A percentile compares a stretch with the other conserved stretches of the same genome.
Evolutionary conservation across 352 stramenopile genomes (phyloP).

Genomic region (Phytopythium aichiense): DNA sequence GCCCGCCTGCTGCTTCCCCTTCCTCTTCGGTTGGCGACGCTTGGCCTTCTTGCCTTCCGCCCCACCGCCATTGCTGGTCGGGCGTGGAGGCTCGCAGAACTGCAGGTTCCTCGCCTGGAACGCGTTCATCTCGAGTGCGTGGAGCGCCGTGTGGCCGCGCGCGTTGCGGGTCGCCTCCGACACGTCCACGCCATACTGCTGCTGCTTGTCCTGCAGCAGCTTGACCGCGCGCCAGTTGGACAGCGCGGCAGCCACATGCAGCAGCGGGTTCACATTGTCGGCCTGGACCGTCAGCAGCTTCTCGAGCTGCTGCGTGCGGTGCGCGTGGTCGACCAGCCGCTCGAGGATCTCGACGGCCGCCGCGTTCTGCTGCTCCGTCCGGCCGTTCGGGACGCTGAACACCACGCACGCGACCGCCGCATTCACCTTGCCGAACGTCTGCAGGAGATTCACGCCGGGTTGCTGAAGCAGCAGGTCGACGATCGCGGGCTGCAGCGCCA

Average conservation of each 20-base stretch:
- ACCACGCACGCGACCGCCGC: slow-evolving; percentile 35
- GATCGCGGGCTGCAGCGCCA: slow-evolving; percentile 37
- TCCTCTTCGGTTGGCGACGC: slow-evolving; percentile 2
- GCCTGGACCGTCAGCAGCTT: slow-evolving; percentile 33
- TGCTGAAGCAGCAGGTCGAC: slow-evolving; percentile 35
- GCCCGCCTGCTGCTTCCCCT: slow-evolving; percentile 5
- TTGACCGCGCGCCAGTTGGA: slow-evolving; percentile 42
- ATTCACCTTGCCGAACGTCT: slow-evolving; percentile 38
- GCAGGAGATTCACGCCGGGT: slow-evolving; percentile 25
- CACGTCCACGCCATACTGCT: slow-evolving; percentile 23
- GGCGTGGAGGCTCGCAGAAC: slow-evolving; percentile 29
- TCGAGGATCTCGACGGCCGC: slow-evolving; percentile 33
- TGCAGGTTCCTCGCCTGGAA: slow-evolving; percentile 46
- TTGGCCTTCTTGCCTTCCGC: slow-evolving; percentile 10
- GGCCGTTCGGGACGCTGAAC: slow-evolving; percentile 53
- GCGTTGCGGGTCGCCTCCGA: slow-evolving; percentile 22
- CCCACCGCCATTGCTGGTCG: neutral
- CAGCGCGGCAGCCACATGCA: slow-evolving; percentile 47
- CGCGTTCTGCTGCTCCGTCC: slow-evolving; percentile 36
- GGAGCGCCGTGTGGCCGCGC: slow-evolving; percentile 28
- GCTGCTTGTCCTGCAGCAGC: slow-evolving; percentile 22
- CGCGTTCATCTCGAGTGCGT: slow-evolving; percentile 50
- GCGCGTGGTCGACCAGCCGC: slow-evolving; percentile 33
- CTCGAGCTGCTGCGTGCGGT: slow-evolving; percentile 22
- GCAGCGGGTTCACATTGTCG: slow-evolving; percentile 37